phyloP scores from a whole-genome alignment of 2,329 filamentous ascomycete species.

The Pezicula rhizophila region DNA sequence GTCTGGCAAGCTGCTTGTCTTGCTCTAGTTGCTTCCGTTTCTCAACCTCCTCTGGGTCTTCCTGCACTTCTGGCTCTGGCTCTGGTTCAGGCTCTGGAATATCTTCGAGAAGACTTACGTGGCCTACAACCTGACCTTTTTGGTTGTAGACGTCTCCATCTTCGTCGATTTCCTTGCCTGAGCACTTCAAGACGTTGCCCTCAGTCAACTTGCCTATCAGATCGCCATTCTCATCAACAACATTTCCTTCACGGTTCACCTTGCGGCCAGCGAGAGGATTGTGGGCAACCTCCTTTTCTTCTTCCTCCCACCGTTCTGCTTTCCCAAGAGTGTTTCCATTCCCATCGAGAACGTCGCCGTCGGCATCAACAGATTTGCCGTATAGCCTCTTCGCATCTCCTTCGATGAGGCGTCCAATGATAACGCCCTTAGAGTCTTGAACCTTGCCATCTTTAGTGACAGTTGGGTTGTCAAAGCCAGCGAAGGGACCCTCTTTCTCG shows the following conservation, averaged over 20 bases:
- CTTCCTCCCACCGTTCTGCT: conserved; percentile 54
- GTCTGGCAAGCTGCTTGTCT: conserved; percentile 70
- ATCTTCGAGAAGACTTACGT: conserved; percentile 60
- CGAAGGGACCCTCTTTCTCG: conserved; percentile 61
- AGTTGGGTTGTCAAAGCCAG: conserved; percentile 57
- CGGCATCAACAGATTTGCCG: conserved; percentile 71
- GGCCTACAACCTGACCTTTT: conserved; percentile 61
- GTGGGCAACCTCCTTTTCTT: conserved; percentile 45
- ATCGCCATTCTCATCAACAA: conserved; percentile 52
- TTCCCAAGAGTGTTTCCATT: conserved; percentile 57
- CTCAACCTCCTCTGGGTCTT: conserved; percentile 49
- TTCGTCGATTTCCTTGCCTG: conserved; percentile 64
- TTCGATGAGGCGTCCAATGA: conserved; percentile 65
- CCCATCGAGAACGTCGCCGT: conserved; percentile 76
- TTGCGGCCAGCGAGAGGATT: conserved; percentile 46
- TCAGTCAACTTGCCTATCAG: conserved; percentile 61
- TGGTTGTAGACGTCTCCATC: conserved; percentile 67
- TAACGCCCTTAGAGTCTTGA: conserved; percentile 58
- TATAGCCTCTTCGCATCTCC: conserved; percentile 68
- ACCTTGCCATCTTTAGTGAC: conserved; percentile 66
- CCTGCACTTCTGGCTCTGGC: conserved; percentile 34
- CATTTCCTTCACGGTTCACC: conserved; percentile 54
- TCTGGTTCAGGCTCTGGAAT: conserved; percentile 41
- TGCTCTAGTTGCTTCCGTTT: conserved; percentile 51
- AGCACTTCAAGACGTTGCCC: conserved; percentile 58